A percentile compares a stretch with the other conserved stretches of the same genome.
phyloP scores from a whole-genome alignment of 164 flowering plant genomes.

The Annona cherimola region DNA sequence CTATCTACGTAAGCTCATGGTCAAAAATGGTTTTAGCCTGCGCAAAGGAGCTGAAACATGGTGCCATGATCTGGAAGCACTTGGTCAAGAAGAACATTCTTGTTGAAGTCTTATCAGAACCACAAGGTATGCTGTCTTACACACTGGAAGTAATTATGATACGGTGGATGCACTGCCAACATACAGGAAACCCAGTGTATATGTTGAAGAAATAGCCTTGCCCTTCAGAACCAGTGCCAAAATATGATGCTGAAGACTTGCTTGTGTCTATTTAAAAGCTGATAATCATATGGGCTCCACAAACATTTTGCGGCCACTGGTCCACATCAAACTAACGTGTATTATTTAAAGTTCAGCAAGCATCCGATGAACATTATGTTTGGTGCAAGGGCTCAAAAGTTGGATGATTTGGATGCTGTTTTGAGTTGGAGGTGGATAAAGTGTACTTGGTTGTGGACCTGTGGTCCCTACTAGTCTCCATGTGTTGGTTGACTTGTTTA shows the following conservation, averaged over 20 bases:
- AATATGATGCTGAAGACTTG: background rate
- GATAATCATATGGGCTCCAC: background rate
- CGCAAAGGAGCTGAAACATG: constrained; percentile 67
- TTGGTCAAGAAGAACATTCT: constrained; percentile 37
- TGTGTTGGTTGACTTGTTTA: background rate
- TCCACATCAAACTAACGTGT: too few species aligned
- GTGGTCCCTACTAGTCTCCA: background rate
- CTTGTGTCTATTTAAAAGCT: background rate
- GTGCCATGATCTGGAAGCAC: constrained; percentile 66
- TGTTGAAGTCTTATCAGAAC: constrained; percentile 37
- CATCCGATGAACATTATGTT: background rate
- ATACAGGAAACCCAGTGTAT: background rate
- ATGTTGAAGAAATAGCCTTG: background rate
- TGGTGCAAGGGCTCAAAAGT: background rate
- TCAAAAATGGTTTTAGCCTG: constrained; percentile 57
- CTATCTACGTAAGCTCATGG: constrained; percentile 56
- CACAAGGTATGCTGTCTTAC: constrained; percentile 44
- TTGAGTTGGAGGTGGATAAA: background rate
- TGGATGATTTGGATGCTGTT: background rate
- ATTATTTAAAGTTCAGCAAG: background rate
- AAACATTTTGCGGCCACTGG: background rate
- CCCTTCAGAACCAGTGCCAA: background rate
- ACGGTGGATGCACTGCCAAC: background rate
- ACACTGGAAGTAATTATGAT: background rate
- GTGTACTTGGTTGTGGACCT: background rate